These are phyloP conservation scores for Papilionanthe hybrid DNA, from an alignment of 116 monocot genomes.

Conservation along the genomic window DNA sequence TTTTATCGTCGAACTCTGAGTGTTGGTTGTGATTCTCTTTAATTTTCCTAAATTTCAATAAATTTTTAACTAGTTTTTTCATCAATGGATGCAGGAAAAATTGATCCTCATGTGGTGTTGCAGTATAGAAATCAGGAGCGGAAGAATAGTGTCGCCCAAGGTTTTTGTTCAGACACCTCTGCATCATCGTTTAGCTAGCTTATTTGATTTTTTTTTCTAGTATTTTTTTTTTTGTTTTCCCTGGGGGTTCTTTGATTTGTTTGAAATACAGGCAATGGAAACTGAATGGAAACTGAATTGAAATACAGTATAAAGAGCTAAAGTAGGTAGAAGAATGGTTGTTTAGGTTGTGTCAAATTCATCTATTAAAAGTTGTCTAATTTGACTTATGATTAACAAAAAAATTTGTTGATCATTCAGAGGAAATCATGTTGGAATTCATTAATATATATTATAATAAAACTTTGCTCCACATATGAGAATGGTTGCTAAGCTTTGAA, in stretches of 20 bases:
- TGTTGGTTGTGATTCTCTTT: not conserved
- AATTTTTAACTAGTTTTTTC: not conserved
- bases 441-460: not conserved
- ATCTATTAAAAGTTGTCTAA: not conserved
- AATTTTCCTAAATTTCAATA: not conserved
- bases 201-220: not conserved
- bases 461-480: not conserved
- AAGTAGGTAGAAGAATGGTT: not conserved
- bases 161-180: constrained; percentile 14
- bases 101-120: constrained; percentile 46
- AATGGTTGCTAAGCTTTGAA: no score
- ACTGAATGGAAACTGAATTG: not conserved
- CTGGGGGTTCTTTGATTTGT: not conserved
- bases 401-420: not conserved
- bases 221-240: not conserved
- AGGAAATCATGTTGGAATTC: not conserved
- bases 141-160: constrained; percentile 42
- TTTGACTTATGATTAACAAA: not conserved
- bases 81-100: constrained; percentile 27
- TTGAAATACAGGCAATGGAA: not conserved
- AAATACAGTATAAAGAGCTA: not conserved
- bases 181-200: not conserved
- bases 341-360: not conserved
- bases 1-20: not conserved
- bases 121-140: constrained; percentile 52